These are phyloP conservation scores for Yarrowia galli DNA, from an alignment of 1,139 yeast species.

Conservation along the genomic window DNA sequence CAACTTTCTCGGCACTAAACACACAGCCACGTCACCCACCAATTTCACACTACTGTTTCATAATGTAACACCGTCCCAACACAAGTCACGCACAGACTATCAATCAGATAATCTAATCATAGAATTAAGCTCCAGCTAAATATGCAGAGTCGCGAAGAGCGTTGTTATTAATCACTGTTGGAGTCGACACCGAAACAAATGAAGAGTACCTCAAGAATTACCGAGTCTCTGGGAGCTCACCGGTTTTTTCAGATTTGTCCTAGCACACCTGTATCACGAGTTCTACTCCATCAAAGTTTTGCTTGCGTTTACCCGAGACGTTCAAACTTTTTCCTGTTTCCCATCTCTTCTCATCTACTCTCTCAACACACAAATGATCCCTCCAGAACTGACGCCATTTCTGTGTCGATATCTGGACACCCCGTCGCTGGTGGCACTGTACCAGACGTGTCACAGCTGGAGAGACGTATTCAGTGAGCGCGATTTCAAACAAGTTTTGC, in stretches of 20 bases:
- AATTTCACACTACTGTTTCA: too few relatives aligned
- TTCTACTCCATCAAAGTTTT: neutral
- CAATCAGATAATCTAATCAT: slow-evolving; percentile 37
- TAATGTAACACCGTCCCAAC: too few relatives aligned
- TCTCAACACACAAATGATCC: slow-evolving; percentile 4
- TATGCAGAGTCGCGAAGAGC: neutral
- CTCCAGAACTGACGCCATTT: slow-evolving; percentile 20
- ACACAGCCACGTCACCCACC: too few relatives aligned
- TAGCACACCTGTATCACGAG: neutral
- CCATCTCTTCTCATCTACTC: neutral
- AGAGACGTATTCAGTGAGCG: slow-evolving; percentile 20
- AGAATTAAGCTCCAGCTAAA: neutral
- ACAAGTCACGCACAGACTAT: neutral
- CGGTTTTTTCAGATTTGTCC: neutral
- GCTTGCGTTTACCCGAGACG: neutral
- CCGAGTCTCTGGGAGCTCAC: neutral
- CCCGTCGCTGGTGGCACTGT: slow-evolving; percentile 10
- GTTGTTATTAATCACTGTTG: neutral
- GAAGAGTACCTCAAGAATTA: neutral
- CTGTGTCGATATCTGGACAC: slow-evolving; percentile 25
- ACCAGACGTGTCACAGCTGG: slow-evolving; percentile 14
- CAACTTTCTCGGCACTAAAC: too few relatives aligned
- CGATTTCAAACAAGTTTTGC: slow-evolving; percentile 28
- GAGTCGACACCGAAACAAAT: neutral
- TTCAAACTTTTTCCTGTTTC: neutral